These are phyloP conservation scores for Biscogniauxia marginata DNA, from an alignment of 2,329 filamentous ascomycete genomes.

Conservation along the genomic window DNA sequence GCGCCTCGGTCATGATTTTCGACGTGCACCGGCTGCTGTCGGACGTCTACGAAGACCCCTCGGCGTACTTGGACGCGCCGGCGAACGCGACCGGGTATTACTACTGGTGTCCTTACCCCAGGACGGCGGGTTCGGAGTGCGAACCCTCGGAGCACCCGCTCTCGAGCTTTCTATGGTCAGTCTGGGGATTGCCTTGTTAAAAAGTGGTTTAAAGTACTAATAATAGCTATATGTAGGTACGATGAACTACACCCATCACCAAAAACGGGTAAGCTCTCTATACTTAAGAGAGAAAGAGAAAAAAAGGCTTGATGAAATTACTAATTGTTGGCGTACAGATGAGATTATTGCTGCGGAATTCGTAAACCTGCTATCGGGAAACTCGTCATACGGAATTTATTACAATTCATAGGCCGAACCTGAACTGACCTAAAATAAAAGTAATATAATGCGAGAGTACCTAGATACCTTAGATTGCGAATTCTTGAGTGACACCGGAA, in stretches of 20 bases:
- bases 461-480: too few species aligned
- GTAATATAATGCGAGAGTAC: too few species aligned
- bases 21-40: constrained; percentile 64
- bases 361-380: constrained; percentile 27
- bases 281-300: too few species aligned
- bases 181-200: not conserved
- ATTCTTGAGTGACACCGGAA: too few species aligned
- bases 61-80: constrained; percentile 60
- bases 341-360: constrained; percentile 42
- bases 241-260: constrained; percentile 72
- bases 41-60: constrained; percentile 63
- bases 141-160: constrained; percentile 38
- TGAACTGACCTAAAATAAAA: too few species aligned
- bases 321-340: constrained; percentile 26
- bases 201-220: constrained; percentile 2
- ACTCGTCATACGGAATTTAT: constrained; percentile 15
- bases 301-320: too few species aligned
- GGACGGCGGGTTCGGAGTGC: constrained; percentile 34
- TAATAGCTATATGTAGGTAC: constrained; percentile 35
- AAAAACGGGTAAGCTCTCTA: constrained; percentile 55
- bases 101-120: constrained; percentile 46
- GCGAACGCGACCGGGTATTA: constrained; percentile 60
- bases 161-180: constrained; percentile 67
- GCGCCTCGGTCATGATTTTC: constrained; percentile 62
- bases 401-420: too few species aligned